Evolutionary conservation across 2,329 filamentous ascomycete genomes (phyloP), one percentile per base, ranked within the genome.

Genomic region (Paraphaeosphaeria minitans): DNA sequence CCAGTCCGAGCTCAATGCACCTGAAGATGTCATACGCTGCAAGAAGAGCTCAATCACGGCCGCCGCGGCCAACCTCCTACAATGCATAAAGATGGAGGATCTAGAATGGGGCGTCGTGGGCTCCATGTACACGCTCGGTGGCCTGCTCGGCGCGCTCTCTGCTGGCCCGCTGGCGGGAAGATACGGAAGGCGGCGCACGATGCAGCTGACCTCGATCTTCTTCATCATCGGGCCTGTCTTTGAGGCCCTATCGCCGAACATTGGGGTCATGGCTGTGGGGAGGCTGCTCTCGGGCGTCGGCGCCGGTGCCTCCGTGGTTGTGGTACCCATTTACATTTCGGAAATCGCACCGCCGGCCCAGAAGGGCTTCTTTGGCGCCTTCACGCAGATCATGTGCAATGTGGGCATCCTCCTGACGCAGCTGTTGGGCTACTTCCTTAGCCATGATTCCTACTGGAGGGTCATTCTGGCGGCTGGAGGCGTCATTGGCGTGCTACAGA

Each of bases 301-400:
- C 7, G 93, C 93, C 6, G 95, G 95, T 22, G 92, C 93, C 2
- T 87, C 93, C 1, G 94, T 95, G 2, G 95, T 99, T 21, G 91
- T 97, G 37, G 93, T 96, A 2, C 95, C 95, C 0, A 86, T 99
- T 21, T 99, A 96, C 80, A 92, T 99, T 66, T 93, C 92, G 47
- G 95, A 99, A 77, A 85, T 97, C 27, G 89, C 93, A 0, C 95
- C 94, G 41, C 77, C 77, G 1, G 74, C 72, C 16, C 85, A 89
- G 64, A 86, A 88, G 55, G 93, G 93, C 5, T 87, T 96, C 53
- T 98, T 97, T 67, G 87, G 87, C 12, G 82, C 83, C 37, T 89
- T 96, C 77, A 98, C 95, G 0, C 94, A 99, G 75, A 88, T 98
- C 71, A 93, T 93, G 77, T 93, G 93, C 81, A 98, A 98, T 71